phyloP scores from a whole-genome alignment of 1,284 basidiomycete genomes.

The Fistulina hepatica region DNA sequence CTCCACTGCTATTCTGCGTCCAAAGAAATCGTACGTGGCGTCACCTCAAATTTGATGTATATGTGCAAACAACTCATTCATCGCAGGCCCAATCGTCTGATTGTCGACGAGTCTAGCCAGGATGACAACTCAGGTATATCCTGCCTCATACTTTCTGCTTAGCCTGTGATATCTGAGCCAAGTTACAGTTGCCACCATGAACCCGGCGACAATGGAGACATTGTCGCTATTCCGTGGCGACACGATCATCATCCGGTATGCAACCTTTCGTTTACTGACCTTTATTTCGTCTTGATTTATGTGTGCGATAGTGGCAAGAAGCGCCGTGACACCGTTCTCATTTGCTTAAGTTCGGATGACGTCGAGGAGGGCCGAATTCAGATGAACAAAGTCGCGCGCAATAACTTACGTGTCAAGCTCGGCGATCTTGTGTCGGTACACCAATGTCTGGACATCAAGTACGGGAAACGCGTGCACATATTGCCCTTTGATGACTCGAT shows the following conservation, averaged over 20 bases:
- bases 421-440: conserved; percentile 95
- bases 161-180: not conserved
- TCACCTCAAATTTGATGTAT: conserved; percentile 1
- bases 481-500: conserved; percentile 98
- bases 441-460: conserved; percentile 96
- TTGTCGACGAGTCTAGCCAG: conserved; percentile 83
- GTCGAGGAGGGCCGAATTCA: conserved; percentile 97
- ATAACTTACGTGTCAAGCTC: conserved; percentile 96
- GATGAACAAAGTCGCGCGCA: conserved; percentile 98
- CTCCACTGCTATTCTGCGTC: conserved; percentile 89
- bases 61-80: conserved; percentile 9
- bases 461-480: conserved; percentile 96
- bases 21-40: conserved; percentile 85
- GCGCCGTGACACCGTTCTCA: conserved; percentile 90
- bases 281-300: conserved; percentile 1
- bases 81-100: conserved; percentile 81
- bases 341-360: conserved; percentile 90
- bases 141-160: not conserved
- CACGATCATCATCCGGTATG: conserved; percentile 81
- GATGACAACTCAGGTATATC: conserved; percentile 85
- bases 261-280: conserved; percentile 7
- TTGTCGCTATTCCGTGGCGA: conserved; percentile 93
- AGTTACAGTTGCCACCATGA: conserved; percentile 74
- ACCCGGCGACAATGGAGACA: conserved; percentile 94
- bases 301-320: conserved; percentile 72